Conservation (phyloP, 768 basidiomycete species). For the Cystobasidium onofrii region DNA sequence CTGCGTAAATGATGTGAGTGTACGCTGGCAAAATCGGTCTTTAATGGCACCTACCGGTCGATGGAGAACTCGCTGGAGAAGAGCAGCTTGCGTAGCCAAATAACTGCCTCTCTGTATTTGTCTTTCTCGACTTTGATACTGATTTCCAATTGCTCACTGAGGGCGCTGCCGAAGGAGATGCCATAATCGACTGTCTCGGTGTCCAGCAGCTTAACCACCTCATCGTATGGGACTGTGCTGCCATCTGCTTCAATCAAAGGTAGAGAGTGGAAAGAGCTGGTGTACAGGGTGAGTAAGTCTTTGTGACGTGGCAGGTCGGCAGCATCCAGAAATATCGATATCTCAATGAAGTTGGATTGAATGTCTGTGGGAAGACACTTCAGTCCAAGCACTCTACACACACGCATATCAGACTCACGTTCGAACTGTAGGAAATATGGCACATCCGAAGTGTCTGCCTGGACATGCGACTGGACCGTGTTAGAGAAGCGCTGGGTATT, state of each 20-base stretch:
- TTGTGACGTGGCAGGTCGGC: constrained; percentile 57
- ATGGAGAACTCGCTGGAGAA: constrained; percentile 67
- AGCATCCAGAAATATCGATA: constrained; percentile 72
- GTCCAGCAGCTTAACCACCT: constrained; percentile 82
- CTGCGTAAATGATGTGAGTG: too few species aligned
- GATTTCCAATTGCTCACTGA: constrained; percentile 66
- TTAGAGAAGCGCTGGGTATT: constrained; percentile 32
- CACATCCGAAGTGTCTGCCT: constrained; percentile 58
- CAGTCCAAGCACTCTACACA: not conserved
- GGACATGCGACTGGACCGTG: constrained; percentile 58
- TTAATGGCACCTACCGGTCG: constrained; percentile 61
- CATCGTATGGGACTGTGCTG: constrained; percentile 66
- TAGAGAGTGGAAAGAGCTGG: constrained; percentile 77
- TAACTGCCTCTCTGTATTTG: constrained; percentile 69
- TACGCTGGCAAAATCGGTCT: too few species aligned
- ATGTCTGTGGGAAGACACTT: constrained; percentile 34
- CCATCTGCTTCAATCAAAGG: constrained; percentile 67
- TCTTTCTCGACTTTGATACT: constrained; percentile 74
- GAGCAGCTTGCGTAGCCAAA: constrained; percentile 76
- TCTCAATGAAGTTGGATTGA: constrained; percentile 83
- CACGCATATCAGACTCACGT: constrained; percentile 46
- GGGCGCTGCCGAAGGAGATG: constrained; percentile 58
- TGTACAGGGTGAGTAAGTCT: constrained; percentile 67
- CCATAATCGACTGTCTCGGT: constrained; percentile 85
- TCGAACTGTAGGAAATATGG: constrained; percentile 91